These are phyloP conservation scores for Agaricus subrufescens DNA, from an alignment of 768 basidiomycete genomes.

Conservation along the genomic window DNA sequence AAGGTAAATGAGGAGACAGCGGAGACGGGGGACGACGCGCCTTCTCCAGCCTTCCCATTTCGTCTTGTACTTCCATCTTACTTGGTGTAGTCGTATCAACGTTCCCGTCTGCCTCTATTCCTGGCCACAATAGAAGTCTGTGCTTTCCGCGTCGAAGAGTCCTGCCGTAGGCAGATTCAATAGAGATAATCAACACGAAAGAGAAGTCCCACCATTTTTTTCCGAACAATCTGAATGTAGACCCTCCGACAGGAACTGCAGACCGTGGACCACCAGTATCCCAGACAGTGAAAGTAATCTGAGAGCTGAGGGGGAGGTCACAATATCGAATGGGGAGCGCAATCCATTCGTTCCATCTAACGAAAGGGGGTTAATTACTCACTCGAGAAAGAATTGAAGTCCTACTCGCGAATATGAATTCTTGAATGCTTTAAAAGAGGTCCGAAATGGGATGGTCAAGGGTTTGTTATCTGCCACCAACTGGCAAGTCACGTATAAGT, in stretches of 20 bases:
- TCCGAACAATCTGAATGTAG: constrained; percentile 87
- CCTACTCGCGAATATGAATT: constrained; percentile 63
- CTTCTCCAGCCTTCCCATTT: constrained; percentile 95
- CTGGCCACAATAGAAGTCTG: constrained; percentile 79
- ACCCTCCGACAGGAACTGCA: constrained; percentile 83
- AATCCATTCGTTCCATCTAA: constrained; percentile 95
- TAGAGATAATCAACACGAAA: not conserved
- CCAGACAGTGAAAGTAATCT: constrained; percentile 93
- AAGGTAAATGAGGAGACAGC: constrained; percentile 12
- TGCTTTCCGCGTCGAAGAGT: constrained; percentile 91
- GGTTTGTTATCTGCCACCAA: constrained; percentile 92
- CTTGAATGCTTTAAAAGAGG: constrained; percentile 91
- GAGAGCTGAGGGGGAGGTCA: constrained; percentile 84
- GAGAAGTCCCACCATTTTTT: constrained; percentile 69
- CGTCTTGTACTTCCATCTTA: constrained; percentile 75
- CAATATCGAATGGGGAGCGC: constrained; percentile 90
- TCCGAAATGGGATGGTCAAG: constrained; percentile 86
- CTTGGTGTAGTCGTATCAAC: constrained; percentile 83
- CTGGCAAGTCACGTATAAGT: constrained; percentile 91
- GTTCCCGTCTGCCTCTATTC: constrained; percentile 80
- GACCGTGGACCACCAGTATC: constrained; percentile 83
- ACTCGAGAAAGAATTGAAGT: not conserved
- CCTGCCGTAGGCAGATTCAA: constrained; percentile 34
- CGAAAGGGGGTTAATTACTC: not conserved
- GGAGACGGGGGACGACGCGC: constrained; percentile 27